These are phyloP conservation scores for Cajanus cajan DNA, from an alignment of 306 rosid genomes.

Conservation along the genomic window DNA sequence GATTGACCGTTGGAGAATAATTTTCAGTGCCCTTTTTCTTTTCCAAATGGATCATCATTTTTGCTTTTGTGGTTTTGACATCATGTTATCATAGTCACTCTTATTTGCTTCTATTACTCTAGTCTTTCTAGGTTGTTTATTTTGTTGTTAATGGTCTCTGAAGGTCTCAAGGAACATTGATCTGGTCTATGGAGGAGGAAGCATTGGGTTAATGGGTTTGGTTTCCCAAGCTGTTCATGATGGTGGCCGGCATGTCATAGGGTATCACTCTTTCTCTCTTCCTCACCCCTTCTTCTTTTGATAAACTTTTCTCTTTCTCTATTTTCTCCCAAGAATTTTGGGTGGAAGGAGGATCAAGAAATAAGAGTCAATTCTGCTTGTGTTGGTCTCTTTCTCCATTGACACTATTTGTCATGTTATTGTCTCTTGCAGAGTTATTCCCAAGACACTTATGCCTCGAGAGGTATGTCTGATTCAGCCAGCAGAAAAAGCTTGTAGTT, in stretches of 20 bases:
- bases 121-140: constrained; percentile 16
- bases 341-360: constrained; percentile 33
- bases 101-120: constrained; percentile 1
- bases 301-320: constrained; percentile 3
- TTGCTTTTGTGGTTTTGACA: constrained; percentile 22
- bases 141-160: constrained; percentile 32
- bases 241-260: constrained; percentile 97
- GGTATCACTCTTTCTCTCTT: constrained; percentile 40
- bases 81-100: background rate
- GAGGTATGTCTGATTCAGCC: constrained; percentile 74
- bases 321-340: constrained; percentile 32
- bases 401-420: constrained; percentile 61
- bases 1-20: constrained; percentile 12
- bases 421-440: constrained; percentile 95
- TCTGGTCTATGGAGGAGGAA: constrained; percentile 98
- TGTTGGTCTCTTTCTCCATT: constrained; percentile 39
- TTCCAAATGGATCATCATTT: constrained; percentile 30
- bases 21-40: constrained; percentile 10
- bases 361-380: constrained; percentile 36
- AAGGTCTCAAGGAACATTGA: constrained; percentile 95
- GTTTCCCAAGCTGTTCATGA: constrained; percentile 99
- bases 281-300: background rate
- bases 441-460: constrained; percentile 99
- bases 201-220: constrained; percentile 98
- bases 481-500: constrained; percentile 47